Evolutionary conservation across 495 filamentous ascomycete genomes (phyloP).

Genomic region (Penicillium coprophilum): DNA sequence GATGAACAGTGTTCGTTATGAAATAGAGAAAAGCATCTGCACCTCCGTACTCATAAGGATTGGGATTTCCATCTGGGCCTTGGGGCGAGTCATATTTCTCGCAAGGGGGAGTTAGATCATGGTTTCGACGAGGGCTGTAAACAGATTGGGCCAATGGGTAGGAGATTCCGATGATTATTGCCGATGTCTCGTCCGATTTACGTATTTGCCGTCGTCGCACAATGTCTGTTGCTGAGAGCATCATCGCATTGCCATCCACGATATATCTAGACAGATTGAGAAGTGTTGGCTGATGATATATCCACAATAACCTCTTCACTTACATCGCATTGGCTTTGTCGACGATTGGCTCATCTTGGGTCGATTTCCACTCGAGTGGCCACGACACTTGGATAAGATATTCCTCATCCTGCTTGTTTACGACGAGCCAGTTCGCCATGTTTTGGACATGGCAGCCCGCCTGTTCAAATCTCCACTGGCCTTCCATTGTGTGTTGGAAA

Average conservation of each 20-base stretch:
- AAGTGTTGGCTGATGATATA: neutral
- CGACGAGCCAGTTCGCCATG: slow-evolving; percentile 18
- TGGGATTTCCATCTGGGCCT: slow-evolving; percentile 15
- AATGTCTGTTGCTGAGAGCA: slow-evolving; percentile 23
- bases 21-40: slow-evolving; percentile 23
- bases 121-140: slow-evolving; percentile 20
- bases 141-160: slow-evolving; percentile 23
- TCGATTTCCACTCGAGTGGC: slow-evolving; percentile 21
- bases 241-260: slow-evolving; percentile 28
- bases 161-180: slow-evolving; percentile 23
- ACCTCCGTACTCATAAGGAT: slow-evolving; percentile 16
- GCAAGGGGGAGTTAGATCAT: slow-evolving; percentile 25
- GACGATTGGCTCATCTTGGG: neutral
- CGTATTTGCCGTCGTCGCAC: slow-evolving; percentile 16
- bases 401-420: slow-evolving; percentile 5
- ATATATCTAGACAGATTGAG: slow-evolving; percentile 15
- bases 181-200: slow-evolving; percentile 7
- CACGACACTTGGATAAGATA: slow-evolving; percentile 26
- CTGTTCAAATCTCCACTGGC: slow-evolving; percentile 6
- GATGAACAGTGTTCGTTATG: slow-evolving; percentile 13
- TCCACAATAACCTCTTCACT: neutral
- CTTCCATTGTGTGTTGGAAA: neutral
- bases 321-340: slow-evolving; percentile 21
- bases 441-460: slow-evolving; percentile 10
- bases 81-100: slow-evolving; percentile 15